Evolutionary conservation across 495 filamentous ascomycete species (phyloP).

Genomic region (Trichoderma virens): DNA sequence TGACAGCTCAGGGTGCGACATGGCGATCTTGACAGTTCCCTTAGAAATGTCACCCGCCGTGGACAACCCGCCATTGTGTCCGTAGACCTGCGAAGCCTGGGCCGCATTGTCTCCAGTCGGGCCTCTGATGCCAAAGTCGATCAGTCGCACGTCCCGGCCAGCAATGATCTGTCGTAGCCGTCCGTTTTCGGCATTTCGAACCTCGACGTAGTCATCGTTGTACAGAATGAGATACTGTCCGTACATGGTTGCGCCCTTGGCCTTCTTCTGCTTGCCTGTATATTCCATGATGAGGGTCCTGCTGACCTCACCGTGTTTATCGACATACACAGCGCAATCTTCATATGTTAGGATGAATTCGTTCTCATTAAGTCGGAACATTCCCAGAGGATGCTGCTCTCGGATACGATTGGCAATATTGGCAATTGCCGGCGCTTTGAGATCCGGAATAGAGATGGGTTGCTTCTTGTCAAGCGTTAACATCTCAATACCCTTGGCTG

Average conservation of each 20-base stretch:
- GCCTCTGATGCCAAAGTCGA: constrained; percentile 73
- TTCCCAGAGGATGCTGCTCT: constrained; percentile 77
- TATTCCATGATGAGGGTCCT: constrained; percentile 95
- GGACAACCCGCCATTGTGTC: constrained; percentile 15
- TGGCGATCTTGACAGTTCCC: constrained; percentile 80
- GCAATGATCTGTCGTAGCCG: constrained; percentile 88
- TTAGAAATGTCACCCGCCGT: constrained; percentile 30
- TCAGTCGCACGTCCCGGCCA: constrained; percentile 73
- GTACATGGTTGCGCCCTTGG: constrained; percentile 64
- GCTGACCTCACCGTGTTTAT: constrained; percentile 93
- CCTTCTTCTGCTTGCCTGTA: constrained; percentile 79
- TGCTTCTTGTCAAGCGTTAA: constrained; percentile 95
- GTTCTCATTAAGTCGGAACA: constrained; percentile 89
- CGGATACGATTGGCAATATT: constrained; percentile 74
- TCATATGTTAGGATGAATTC: constrained; percentile 94
- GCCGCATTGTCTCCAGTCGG: constrained; percentile 32
- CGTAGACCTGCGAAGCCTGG: constrained; percentile 2
- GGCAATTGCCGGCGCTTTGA: constrained; percentile 63
- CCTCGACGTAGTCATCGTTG: constrained; percentile 85
- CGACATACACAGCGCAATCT: constrained; percentile 93
- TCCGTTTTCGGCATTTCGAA: constrained; percentile 94
- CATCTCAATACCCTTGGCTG: constrained; percentile 88
- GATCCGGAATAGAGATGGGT: constrained; percentile 81
- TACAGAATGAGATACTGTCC: constrained; percentile 77
- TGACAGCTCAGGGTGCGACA: constrained; percentile 85